Percentiles rank a stretch among this genome's conserved stretches.
Evolutionary conservation across 371 early-diverging fungal species (phyloP).

Genomic region (Rhizopus sp.): DNA sequence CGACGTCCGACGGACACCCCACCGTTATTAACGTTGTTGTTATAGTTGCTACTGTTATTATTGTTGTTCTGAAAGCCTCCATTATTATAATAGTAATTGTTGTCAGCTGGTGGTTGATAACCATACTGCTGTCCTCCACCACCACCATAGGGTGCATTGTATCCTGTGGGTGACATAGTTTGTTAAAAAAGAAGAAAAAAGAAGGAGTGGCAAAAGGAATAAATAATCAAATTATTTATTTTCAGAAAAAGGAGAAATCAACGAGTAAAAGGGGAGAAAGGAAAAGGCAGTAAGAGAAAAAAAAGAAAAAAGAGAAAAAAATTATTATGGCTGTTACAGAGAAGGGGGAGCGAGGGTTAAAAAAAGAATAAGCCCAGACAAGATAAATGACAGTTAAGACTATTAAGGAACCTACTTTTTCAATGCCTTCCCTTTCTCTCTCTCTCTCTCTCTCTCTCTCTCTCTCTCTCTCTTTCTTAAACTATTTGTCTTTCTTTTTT

Average conservation of each 20-base stretch:
- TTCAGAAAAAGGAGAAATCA: constrained; percentile 8
- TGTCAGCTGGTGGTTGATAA: constrained; percentile 28
- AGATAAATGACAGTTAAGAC: constrained; percentile 7
- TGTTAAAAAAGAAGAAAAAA: constrained; percentile 12
- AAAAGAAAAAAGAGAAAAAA: too few species aligned
- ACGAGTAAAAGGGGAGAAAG: constrained; percentile 1
- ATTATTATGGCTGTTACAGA: too few species aligned
- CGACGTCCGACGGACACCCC: constrained; percentile 39
- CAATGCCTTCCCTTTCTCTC: constrained; percentile 4
- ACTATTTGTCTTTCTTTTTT: constrained; percentile 2
- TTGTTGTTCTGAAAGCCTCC: constrained; percentile 3
- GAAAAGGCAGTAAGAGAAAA: not conserved
- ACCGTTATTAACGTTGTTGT: not conserved
- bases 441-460: too few species aligned
- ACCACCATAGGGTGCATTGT: constrained; percentile 18
- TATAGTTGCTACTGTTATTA: not conserved
- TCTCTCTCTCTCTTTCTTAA: not conserved
- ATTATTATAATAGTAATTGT: constrained; percentile 26
- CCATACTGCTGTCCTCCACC: constrained; percentile 14
- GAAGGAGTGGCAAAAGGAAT: constrained; percentile 4
- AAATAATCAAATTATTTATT: constrained; percentile 10
- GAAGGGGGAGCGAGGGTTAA: not conserved
- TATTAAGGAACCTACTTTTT: constrained; percentile 9
- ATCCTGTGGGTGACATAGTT: constrained; percentile 20
- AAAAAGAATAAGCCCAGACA: constrained; percentile 3